Evolutionary conservation across 495 filamentous ascomycete genomes (phyloP), one percentile per base, ranked within the genome.

Genomic region (Parathielavia appendiculata): DNA sequence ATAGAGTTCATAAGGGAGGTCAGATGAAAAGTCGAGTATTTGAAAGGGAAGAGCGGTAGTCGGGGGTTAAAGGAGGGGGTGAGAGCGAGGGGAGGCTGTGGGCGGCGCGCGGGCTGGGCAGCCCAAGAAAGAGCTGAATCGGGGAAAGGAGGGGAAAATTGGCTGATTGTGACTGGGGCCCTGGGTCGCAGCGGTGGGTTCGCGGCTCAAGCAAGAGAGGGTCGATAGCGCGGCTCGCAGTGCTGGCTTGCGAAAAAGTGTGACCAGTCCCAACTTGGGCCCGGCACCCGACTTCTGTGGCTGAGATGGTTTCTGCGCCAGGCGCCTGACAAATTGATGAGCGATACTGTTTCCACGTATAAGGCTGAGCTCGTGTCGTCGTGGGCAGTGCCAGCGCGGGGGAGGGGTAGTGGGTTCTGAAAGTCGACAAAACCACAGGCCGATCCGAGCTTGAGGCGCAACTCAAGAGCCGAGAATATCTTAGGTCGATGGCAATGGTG

Each of bases 1-100:
- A 82, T 73, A 71, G 77, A 82, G 76, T 79, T 81, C 81, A 83
- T 84, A 80, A 71, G 76, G 71, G 35, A 40, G 45, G 54, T 20
- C 41, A 32, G 49, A 35, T 22, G 35, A 43, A 51, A 54, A 64
- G 22, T 38, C 7, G 54, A 58, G 60, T 58, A 64, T 55, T 64
- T 3, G 6, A 64, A 59, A 68, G 58, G 51, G 63, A 58, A 64
- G 58, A 58, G 57, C 51, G 54, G 20, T 22, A 17, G 49, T 20
- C 30, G 47, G 49, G 49, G 12, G n/a, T n/a, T 49, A 20, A 35
- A 56, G 45, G 60, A 47, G 43, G 53, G 59, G 48, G 54, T 57
- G 47, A 58, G 51, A 55, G 51, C 38, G 54, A 59, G 48, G 44
- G 61, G 55, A 51, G 59, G 63, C 62, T 63, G 61, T 61, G 64